Percentiles rank a stretch among this genome's conserved stretches.
These are phyloP conservation scores for Pelargonium citronellum DNA, from an alignment of 441 rosid genomes.

Conservation along the genomic window DNA sequence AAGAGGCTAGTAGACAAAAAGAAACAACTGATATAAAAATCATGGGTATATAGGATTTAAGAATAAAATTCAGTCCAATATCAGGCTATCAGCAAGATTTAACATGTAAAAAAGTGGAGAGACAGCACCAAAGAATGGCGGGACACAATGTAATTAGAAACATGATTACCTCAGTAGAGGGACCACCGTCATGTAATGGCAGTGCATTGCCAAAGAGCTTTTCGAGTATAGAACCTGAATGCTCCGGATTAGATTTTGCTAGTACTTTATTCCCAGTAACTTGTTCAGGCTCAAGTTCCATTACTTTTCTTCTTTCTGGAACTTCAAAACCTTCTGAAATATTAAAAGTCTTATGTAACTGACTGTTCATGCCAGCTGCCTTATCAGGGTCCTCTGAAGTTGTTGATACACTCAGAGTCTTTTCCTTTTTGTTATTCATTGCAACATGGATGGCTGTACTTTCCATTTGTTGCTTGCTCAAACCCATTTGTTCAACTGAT, in stretches of 20 bases:
- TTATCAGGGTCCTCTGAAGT: conserved; percentile 36
- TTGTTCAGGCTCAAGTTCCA: conserved; percentile 39
- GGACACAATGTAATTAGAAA: conserved; percentile 8
- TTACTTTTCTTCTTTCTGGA: conserved; percentile 30
- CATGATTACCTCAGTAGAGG: conserved; percentile 55
- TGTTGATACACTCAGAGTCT: conserved; percentile 31
- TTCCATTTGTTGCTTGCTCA: conserved; percentile 32
- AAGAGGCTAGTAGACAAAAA: background rate
- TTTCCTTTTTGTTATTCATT: conserved; percentile 29
- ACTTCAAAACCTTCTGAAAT: conserved; percentile 35
- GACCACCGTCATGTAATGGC: conserved; percentile 42
- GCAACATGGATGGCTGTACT: conserved; percentile 28
- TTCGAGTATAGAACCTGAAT: conserved; percentile 64
- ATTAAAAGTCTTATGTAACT: conserved; percentile 32
- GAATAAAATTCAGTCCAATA: background rate
- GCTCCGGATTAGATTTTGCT: conserved; percentile 34
- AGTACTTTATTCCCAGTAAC: conserved; percentile 31
- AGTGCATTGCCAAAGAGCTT: conserved; percentile 62
- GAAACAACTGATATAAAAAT: background rate
- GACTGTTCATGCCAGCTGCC: conserved; percentile 30
- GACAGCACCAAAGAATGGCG: background rate
- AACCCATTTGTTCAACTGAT: conserved; percentile 29
- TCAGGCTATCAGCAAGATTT: background rate
- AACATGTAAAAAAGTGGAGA: background rate
- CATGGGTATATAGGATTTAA: background rate